phyloP scores from a whole-genome alignment of 805 yeast genomes.

The Cyberlindnera mississippiensis region DNA sequence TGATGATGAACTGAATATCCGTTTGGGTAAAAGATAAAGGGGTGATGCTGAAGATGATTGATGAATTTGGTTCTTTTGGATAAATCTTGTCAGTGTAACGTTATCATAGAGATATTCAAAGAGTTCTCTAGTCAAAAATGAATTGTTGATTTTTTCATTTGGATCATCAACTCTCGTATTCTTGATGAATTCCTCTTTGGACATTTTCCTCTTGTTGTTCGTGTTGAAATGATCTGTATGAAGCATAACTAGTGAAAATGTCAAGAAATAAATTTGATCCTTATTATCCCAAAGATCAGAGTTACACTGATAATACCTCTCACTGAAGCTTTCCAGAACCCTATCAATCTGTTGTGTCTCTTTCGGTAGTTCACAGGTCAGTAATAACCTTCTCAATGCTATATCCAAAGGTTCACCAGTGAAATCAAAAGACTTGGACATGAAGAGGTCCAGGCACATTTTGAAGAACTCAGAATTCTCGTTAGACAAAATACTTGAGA shows the following conservation, averaged over 20 bases:
- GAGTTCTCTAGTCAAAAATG: slow-evolving; percentile 36
- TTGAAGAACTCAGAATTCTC: slow-evolving; percentile 27
- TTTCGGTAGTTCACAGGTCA: slow-evolving; percentile 57
- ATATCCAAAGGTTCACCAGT: slow-evolving; percentile 57
- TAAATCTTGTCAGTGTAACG: slow-evolving; percentile 55
- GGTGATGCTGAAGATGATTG: slow-evolving; percentile 10
- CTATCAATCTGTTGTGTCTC: slow-evolving; percentile 79
- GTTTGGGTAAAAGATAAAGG: slow-evolving; percentile 19
- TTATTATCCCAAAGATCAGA: slow-evolving; percentile 28
- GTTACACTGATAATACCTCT: slow-evolving; percentile 38
- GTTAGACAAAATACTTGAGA: slow-evolving; percentile 29
- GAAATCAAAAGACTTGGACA: slow-evolving; percentile 44
- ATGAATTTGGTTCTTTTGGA: slow-evolving; percentile 36
- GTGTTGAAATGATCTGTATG: slow-evolving; percentile 74
- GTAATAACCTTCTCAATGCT: slow-evolving; percentile 55
- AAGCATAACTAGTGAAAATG: slow-evolving; percentile 63
- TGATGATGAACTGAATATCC: slow-evolving; percentile 24
- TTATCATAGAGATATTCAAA: slow-evolving; percentile 63
- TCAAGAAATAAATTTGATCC: slow-evolving; percentile 58
- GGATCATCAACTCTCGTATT: slow-evolving; percentile 36
- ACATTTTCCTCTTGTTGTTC: slow-evolving; percentile 64
- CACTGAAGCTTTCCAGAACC: slow-evolving; percentile 53
- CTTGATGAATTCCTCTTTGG: slow-evolving; percentile 55
- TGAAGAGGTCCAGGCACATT: slow-evolving; percentile 27
- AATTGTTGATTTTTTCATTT: slow-evolving; percentile 22